Base-by-base conservation (phyloP, 2,329 filamentous ascomycete species). In the Cordyceps cicadae region DNA sequence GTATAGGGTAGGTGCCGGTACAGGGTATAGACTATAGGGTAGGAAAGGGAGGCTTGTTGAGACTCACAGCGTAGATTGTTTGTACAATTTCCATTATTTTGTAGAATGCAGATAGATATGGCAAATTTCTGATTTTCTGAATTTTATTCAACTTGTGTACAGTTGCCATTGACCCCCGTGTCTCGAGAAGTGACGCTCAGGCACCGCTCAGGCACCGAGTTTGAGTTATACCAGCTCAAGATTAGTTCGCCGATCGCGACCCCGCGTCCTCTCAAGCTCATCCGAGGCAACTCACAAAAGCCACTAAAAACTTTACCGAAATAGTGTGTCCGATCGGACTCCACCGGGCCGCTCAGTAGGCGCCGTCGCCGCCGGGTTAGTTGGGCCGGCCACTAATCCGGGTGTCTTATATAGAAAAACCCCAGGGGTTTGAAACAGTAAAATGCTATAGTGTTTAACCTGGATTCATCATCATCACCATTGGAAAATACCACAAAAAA, bases 291-390 rank as follows among this genome's bases (percentile, higher is more conserved):
- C 29, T 37, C n/a, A 21, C 3, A 15, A 34, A 26, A 12, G 5
- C 15, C 19, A 32, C 29, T 21, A 48, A 4, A 24, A 57, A 39
- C 45, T 39, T 57, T 57, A 29, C 54, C 54, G 54, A 57, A 37
- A 1, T 17, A 57, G 45, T 15, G 8, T 26, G 12, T 32, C 45
- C 14, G 54, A 8, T 50, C 14, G 5, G 12, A 21, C 45, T 50
- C 54, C 54, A 56, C 41, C 54, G 54, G 43, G n/a, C 54, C 54
- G 41, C 12, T 8, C 14, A 34, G 3, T n/a, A 14, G 21, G 43
- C 54, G 41, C 54, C 54, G 54, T 56, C 39, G 54, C 54, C 54
- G 54, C 12, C 54, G 54, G 54, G 41, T 19, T 37, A 56, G 41
- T 45, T 56, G 43, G 11, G 41, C 54, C n/a, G 11, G 41, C 54